A percentile compares a stretch with the other conserved stretches of the same genome.
phyloP scores from a whole-genome alignment of 2,329 filamentous ascomycete species.

The Fusarium chaquense region DNA sequence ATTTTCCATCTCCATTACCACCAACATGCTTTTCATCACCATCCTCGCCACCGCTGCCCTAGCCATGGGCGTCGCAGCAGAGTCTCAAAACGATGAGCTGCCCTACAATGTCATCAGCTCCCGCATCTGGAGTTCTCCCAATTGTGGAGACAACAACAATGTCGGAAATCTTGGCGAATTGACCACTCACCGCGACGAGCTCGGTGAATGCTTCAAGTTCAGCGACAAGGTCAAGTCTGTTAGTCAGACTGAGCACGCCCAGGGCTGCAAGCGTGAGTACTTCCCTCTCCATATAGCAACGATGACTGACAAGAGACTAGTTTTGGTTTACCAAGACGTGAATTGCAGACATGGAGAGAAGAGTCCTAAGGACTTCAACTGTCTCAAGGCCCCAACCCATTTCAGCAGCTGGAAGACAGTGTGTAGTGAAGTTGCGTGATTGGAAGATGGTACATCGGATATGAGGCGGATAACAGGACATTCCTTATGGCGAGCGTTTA shows the following conservation, averaged over 20 bases:
- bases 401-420: neutral
- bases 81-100: neutral
- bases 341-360: neutral
- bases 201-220: slow-evolving; percentile 17
- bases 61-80: slow-evolving; percentile 11
- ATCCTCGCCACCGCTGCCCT: slow-evolving; percentile 4
- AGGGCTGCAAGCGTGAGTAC: slow-evolving; percentile 11
- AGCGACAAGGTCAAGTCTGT: slow-evolving; percentile 14
- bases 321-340: neutral
- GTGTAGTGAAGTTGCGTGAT: neutral
- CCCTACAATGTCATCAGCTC: slow-evolving; percentile 17
- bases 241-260: slow-evolving; percentile 8
- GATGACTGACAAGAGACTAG: neutral
- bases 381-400: neutral
- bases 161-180: slow-evolving; percentile 7
- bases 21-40: slow-evolving; percentile 13
- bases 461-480: too few relatives aligned
- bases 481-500: too few relatives aligned
- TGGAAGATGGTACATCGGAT: too few relatives aligned
- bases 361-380: neutral
- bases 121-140: slow-evolving; percentile 12
- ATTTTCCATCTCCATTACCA: neutral
- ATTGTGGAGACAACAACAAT: slow-evolving; percentile 14
- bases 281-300: fast-evolving
- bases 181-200: slow-evolving; percentile 10